Percentiles rank a stretch among this genome's conserved stretches.
These are phyloP conservation scores for Linanthus parryae DNA, from an alignment of 148 eudicot species.

Conservation along the genomic window DNA sequence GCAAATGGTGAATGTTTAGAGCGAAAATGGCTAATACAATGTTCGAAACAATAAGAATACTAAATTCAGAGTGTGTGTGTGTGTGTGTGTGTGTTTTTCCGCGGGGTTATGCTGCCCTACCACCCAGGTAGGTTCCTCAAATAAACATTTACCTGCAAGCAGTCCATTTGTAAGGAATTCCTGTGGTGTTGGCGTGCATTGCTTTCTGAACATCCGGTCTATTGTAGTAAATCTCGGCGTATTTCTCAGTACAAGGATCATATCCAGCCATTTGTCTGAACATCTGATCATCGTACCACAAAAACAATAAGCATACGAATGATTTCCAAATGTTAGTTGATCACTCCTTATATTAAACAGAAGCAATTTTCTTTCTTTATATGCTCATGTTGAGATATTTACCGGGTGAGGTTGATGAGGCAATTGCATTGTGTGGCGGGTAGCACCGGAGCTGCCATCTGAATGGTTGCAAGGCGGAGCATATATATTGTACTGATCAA, in stretches of 20 bases:
- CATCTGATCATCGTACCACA: slow-evolving; percentile 20
- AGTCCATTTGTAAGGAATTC: slow-evolving; percentile 84
- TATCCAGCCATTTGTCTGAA: slow-evolving; percentile 59
- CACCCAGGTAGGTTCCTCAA: too few relatives aligned
- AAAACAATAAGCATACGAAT: too few relatives aligned
- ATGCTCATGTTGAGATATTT: neutral
- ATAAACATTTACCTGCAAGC: slow-evolving; percentile 63
- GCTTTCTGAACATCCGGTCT: slow-evolving; percentile 92
- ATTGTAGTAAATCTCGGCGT: slow-evolving; percentile 82
- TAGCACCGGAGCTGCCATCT: slow-evolving; percentile 26
- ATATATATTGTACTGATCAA: slow-evolving; percentile 92
- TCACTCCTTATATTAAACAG: neutral
- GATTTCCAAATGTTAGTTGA: neutral
- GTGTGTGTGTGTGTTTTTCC: too few relatives aligned
- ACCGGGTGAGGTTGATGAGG: slow-evolving; percentile 73
- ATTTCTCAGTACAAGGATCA: slow-evolving; percentile 92
- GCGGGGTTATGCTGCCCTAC: too few relatives aligned
- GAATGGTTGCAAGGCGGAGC: slow-evolving; percentile 80
- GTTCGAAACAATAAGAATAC: too few relatives aligned
- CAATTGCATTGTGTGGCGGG: slow-evolving; percentile 46
- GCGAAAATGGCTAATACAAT: too few relatives aligned
- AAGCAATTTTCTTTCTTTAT: neutral
- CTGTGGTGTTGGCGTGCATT: slow-evolving; percentile 68
- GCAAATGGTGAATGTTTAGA: too few relatives aligned
- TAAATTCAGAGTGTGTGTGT: too few relatives aligned